These are phyloP conservation scores for Crithidia acanthocephali DNA, from an alignment of 208 protist species.

Conservation along the genomic window DNA sequence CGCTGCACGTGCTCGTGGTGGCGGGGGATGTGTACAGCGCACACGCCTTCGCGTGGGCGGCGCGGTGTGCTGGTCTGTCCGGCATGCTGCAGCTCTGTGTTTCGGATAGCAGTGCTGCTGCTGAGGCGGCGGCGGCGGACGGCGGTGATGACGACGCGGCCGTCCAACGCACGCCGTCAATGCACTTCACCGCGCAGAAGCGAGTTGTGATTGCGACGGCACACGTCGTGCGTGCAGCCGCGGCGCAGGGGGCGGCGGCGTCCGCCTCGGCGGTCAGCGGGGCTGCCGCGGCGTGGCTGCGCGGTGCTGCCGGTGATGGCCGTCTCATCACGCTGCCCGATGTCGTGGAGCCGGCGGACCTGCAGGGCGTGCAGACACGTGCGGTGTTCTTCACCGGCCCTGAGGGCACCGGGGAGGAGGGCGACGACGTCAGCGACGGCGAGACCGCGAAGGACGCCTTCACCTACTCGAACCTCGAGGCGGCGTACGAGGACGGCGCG, in stretches of 20 bases:
- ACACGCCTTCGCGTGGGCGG: constrained; percentile 83
- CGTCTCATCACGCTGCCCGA: constrained; percentile 82
- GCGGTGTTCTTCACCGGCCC: constrained; percentile 67
- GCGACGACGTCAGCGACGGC: constrained; percentile 9
- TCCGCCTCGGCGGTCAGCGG: constrained; percentile 31
- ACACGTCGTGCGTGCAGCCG: constrained; percentile 41
- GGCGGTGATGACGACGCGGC: neutral
- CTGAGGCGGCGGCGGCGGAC: neutral
- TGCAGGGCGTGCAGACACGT: constrained; percentile 74
- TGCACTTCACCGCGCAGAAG: constrained; percentile 42
- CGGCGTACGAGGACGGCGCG: constrained; percentile 9
- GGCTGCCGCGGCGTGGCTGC: constrained; percentile 49
- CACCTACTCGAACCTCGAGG: constrained; percentile 21
- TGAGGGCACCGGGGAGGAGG: constrained; percentile 14
- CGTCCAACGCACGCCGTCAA: constrained; percentile 16
- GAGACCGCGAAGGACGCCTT: neutral
- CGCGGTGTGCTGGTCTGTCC: constrained; percentile 63
- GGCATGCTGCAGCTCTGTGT: constrained; percentile 48
- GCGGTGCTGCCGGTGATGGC: constrained; percentile 12
- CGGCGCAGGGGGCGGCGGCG: neutral
- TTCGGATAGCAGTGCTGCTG: constrained; percentile 37
- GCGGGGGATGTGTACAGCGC: constrained; percentile 53
- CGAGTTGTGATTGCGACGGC: constrained; percentile 65
- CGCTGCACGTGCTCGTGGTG: constrained; percentile 60
- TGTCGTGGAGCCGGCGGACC: constrained; percentile 58